Base-by-base conservation (phyloP, 1,284 basidiomycete genomes). In the Agroathelia rolfsii region DNA sequence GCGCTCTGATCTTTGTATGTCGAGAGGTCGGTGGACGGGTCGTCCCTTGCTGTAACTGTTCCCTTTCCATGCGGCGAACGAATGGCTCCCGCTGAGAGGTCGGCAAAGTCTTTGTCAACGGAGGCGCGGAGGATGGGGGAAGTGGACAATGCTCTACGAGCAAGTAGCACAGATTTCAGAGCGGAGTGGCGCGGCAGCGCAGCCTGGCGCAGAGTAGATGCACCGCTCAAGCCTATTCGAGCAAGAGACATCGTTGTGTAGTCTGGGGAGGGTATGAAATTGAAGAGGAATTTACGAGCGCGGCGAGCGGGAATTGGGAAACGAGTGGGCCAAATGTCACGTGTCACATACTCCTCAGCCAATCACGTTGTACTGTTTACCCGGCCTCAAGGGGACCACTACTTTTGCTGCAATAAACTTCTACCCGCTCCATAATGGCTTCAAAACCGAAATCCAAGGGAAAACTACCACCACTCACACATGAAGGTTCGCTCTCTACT, bases 1-100 rank as follows among this genome's bases (percentile, higher is more conserved):
- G 93, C 88, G 52, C 80, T 80, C 12, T 86, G 88, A 32, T 62
- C 65, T 48, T 72, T 70, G 64, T 85, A 88, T 24, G 75, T 72
- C 48, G 82, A 64, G 3, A 71, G 49, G 46, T 74, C 61, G 32
- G 66, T 69, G 25, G 64, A 71, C 0, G 62, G 56, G 34, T 68
- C 59, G 40, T 69, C 62, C 41, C 55, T 44, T 39, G 59, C 48
- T 39, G 54, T 45, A 54, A 62, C 47, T 46, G 46, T 40, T 43
- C 56, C 43, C 52, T 58, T 55, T 51, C 56, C 54, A 46, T 64
- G 34, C 47, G 58, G 47, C 54, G 60, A 45, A 44, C 61, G 42
- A 35, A 41, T 55, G 30, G 35, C 33, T n/a, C n/a, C n/a, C n/a
- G n/a, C 48, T 30, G 50, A 40, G 30, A 35, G 42, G 27, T 46